Percentiles rank a stretch among this genome's conserved stretches.
These are phyloP conservation scores for Lablab purpureus DNA, from an alignment of 306 rosid species.

Conservation along the genomic window DNA sequence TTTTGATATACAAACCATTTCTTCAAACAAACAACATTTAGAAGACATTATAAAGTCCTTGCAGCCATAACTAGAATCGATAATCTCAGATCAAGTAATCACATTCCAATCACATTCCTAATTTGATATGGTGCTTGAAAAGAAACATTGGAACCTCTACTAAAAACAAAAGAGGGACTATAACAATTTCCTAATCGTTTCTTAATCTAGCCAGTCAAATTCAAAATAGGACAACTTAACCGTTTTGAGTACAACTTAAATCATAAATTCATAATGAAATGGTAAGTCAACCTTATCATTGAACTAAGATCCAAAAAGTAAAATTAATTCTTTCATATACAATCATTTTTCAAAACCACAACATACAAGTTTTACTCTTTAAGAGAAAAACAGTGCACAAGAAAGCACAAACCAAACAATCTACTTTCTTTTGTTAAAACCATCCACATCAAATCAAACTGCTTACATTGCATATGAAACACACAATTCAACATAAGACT, in stretches of 20 bases:
- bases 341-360: not conserved
- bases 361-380: not conserved
- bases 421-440: conserved; percentile 1
- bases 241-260: too few species aligned
- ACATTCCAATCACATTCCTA: not conserved
- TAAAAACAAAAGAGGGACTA: not conserved
- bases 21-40: not conserved
- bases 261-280: too few species aligned
- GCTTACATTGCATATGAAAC: not conserved
- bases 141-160: not conserved
- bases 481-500: not conserved
- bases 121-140: not conserved
- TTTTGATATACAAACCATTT: not conserved
- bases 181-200: not conserved
- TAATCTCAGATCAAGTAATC: not conserved
- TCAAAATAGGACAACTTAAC: too few species aligned
- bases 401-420: conserved; percentile 5
- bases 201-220: not conserved
- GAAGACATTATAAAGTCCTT: not conserved
- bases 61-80: not conserved
- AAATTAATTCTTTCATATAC: not conserved
- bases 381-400: not conserved
- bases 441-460: not conserved
- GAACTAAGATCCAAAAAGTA: not conserved
- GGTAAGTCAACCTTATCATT: not conserved